These are phyloP conservation scores for Aspergillus funiculosus DNA, from an alignment of 495 filamentous ascomycete species.

Conservation along the genomic window DNA sequence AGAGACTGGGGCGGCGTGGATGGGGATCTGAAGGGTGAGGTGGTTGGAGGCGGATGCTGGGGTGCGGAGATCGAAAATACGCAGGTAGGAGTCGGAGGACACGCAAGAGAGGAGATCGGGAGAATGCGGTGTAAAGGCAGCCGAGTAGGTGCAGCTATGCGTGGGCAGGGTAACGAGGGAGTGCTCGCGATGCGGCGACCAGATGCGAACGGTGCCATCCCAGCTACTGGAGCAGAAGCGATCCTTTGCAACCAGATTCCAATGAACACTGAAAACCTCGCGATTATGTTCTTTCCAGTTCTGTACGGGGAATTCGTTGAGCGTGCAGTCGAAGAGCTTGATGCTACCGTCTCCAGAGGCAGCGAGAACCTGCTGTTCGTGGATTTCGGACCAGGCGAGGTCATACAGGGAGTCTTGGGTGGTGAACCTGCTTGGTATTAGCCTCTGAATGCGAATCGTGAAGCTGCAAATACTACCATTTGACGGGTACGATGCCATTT, in stretches of 20 bases:
- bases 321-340: constrained; percentile 82
- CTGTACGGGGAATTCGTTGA: constrained; percentile 74
- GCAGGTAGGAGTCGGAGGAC: constrained; percentile 75
- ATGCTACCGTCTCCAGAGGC: constrained; percentile 88
- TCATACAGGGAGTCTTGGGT: constrained; percentile 97
- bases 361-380: constrained; percentile 87
- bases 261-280: constrained; percentile 84
- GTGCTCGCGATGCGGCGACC: constrained; percentile 65
- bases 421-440: constrained; percentile 58
- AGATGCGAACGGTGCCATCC: constrained; percentile 93
- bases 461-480: constrained; percentile 45
- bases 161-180: constrained; percentile 81
- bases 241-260: constrained; percentile 89
- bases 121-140: constrained; percentile 73
- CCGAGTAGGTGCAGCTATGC: constrained; percentile 85
- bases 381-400: constrained; percentile 83
- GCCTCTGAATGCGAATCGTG: not conserved
- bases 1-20: constrained; percentile 56
- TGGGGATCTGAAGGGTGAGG: constrained; percentile 67
- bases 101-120: constrained; percentile 75
- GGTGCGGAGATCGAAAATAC: constrained; percentile 83
- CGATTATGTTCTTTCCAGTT: constrained; percentile 88
- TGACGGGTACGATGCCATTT: constrained; percentile 74
- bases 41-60: constrained; percentile 78
- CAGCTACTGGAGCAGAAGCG: constrained; percentile 83